Base-by-base conservation (phyloP, 805 yeast genomes). In the Candida michaelii region DNA sequence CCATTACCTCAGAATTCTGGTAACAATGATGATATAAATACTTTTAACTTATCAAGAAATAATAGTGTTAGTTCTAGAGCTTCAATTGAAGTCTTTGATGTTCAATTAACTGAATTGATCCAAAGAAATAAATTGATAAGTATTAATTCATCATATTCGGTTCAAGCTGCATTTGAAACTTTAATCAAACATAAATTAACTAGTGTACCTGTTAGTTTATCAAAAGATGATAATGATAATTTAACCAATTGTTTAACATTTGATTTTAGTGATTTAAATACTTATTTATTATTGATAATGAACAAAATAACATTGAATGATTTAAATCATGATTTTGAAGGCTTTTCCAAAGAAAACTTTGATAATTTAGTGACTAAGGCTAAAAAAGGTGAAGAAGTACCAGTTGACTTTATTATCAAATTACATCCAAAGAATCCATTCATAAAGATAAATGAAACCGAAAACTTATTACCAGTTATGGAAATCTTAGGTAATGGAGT, bases 401-500 rank as follows among this genome's bases (percentile, higher is more conserved):
- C 97, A 3, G 97, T 93, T 5, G 82, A 82, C 45, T 89, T 89
- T 64, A 95, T 90, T 27, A 82, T 89, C 38, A 82, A 81, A 53
- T 67, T 93, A 47, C 84, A 91, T 16, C 89, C 89, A 24, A 90
- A 90, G 59, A 91, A 89, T 56, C 96, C 96, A 2, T 89, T 90
- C 57, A 76, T 85, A 47, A 85, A 87, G 57, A 69, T 93, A 44
- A 77, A 80, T 33, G 89, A 87, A 53, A 51, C 65, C 16, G 89
- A 84, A 43, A 77, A 82, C 15, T 68, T 91, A 40, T 73, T 83
- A 31, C 75, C 79, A 4, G 97, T 88, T 2, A 85, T 87, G 53
- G 95, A 89, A 61, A 81, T 86, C 10, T 71, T 91, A 47, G 98
- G 97, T n/a, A 79, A 86, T 30, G 99, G 99, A 15, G 96, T 90